Conservation (phyloP, 2,329 filamentous ascomycete species). For the Aureobasidium mangrovei region DNA sequence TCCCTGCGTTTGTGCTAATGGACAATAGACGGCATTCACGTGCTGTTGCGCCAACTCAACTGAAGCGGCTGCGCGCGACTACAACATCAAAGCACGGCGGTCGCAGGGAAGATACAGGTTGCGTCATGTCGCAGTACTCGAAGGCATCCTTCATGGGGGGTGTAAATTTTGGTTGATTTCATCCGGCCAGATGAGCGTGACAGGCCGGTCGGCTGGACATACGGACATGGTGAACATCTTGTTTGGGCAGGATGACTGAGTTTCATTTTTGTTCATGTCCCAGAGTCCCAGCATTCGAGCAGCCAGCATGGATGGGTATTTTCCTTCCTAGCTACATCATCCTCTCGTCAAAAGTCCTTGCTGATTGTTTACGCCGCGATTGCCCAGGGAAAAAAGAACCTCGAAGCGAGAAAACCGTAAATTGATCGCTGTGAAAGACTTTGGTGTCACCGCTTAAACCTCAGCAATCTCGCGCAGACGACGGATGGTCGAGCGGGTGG, state of each 20-base stretch:
- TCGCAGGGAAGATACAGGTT: background rate
- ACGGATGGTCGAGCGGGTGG: slow-evolving; percentile 92
- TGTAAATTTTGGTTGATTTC: background rate
- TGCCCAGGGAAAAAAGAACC: slow-evolving; percentile 13
- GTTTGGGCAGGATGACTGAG: slow-evolving; percentile 14
- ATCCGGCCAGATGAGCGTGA: background rate
- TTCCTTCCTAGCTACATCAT: slow-evolving; percentile 14
- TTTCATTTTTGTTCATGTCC: slow-evolving; percentile 13
- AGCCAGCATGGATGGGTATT: slow-evolving; percentile 12
- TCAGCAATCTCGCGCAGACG: slow-evolving; percentile 96
- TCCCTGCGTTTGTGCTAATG: too few relatives aligned
- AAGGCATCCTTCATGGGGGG: background rate
- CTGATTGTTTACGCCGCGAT: slow-evolving; percentile 15
- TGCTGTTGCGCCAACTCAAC: background rate
- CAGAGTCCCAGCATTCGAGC: slow-evolving; percentile 12
- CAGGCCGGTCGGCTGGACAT: background rate
- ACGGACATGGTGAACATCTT: background rate
- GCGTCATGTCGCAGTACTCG: background rate
- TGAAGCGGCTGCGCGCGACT: background rate
- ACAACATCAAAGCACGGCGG: background rate
- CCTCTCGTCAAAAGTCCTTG: slow-evolving; percentile 14
- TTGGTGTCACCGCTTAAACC: slow-evolving; percentile 51
- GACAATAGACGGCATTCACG: too few relatives aligned
- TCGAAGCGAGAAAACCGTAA: slow-evolving; percentile 14
- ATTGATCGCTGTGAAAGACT: slow-evolving; percentile 9